A percentile compares a stretch with the other conserved stretches of the same genome.
phyloP scores from a whole-genome alignment of 257 asterid genomes.

The Apocynum venetum region DNA sequence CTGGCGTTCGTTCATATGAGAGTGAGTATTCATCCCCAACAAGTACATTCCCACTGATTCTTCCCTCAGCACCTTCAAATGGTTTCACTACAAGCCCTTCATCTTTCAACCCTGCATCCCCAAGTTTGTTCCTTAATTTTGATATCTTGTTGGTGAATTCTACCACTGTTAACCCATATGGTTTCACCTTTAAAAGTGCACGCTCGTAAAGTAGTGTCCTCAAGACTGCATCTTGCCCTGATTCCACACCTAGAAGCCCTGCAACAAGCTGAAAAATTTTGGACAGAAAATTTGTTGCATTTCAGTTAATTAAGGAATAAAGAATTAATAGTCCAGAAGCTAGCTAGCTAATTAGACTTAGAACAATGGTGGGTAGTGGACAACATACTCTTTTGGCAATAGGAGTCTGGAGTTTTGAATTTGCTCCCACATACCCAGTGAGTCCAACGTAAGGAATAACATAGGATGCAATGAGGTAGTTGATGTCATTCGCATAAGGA shows the following conservation, averaged over 20 bases:
- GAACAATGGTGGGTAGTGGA: not conserved
- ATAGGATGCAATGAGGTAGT: slow-evolving; percentile 74
- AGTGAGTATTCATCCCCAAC: slow-evolving; percentile 50
- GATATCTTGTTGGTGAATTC: slow-evolving; percentile 36
- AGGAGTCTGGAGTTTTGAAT: slow-evolving; percentile 50
- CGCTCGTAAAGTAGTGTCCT: slow-evolving; percentile 28
- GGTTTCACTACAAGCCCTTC: slow-evolving; percentile 59
- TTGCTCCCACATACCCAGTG: slow-evolving; percentile 91
- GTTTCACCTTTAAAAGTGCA: slow-evolving; percentile 1
- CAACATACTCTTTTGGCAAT: slow-evolving; percentile 47
- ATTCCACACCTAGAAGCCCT: slow-evolving; percentile 48
- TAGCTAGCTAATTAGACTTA: too few relatives aligned
- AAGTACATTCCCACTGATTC: slow-evolving; percentile 48
- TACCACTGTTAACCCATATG: slow-evolving; percentile 33
- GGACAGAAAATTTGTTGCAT: not conserved
- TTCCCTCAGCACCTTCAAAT: slow-evolving; percentile 54
- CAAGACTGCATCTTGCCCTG: slow-evolving; percentile 50
- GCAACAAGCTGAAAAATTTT: slow-evolving; percentile 31
- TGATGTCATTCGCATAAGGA: slow-evolving; percentile 73
- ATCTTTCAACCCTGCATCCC: slow-evolving; percentile 55
- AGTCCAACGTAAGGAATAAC: slow-evolving; percentile 85
- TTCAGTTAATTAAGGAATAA: not conserved
- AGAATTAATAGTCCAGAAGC: not conserved
- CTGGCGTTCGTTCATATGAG: slow-evolving; percentile 57
- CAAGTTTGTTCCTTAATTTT: slow-evolving; percentile 38